Conservation (phyloP, 129 eudicot genomes). For the Deinandra increscens region DNA sequence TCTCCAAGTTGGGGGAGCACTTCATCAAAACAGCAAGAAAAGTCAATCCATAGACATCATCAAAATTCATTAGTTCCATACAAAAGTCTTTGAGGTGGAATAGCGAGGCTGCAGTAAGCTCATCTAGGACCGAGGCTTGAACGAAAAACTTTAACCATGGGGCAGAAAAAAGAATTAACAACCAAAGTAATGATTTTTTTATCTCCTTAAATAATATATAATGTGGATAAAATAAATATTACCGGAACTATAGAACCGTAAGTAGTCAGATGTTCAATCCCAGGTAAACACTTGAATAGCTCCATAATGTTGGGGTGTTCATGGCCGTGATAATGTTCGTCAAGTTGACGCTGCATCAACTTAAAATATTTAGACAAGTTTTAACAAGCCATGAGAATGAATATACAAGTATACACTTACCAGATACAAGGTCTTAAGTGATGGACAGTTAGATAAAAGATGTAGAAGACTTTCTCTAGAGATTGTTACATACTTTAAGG, state of each 20-base stretch:
- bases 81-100: conserved; percentile 2
- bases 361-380: not conserved
- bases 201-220: not conserved
- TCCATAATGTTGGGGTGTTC: not conserved
- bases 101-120: not conserved
- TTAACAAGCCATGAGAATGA: not conserved
- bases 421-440: not conserved
- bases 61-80: not conserved
- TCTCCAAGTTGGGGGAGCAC: conserved; percentile 12
- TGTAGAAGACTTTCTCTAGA: not conserved
- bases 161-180: not conserved
- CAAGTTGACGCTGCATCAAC: not conserved
- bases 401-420: not conserved
- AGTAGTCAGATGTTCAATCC: not conserved
- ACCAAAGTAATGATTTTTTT: not conserved
- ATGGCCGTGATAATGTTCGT: not conserved
- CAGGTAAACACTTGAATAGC: conserved; percentile 12
- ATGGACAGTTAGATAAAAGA: too few relatives aligned
- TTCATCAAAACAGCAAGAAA: conserved; percentile 2
- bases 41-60: not conserved
- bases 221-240: not conserved
- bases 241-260: not conserved
- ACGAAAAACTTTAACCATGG: not conserved
- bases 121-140: not conserved
- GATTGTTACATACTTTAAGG: not conserved